These are phyloP conservation scores for Leccinellum luteum DNA, from an alignment of 768 basidiomycete species.

Conservation along the genomic window DNA sequence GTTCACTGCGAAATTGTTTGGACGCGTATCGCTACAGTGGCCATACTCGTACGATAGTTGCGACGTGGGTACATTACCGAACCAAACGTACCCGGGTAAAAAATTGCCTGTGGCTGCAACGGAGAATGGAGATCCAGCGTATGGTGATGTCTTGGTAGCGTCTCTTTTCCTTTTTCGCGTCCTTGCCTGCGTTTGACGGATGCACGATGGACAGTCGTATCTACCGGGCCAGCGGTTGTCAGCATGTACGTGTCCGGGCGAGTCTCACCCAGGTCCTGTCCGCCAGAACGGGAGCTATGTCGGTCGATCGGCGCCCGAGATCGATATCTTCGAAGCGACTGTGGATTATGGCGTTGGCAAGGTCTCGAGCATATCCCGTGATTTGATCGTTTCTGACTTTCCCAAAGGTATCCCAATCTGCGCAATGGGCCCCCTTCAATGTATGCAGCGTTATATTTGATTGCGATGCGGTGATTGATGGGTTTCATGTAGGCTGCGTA, in stretches of 20 bases:
- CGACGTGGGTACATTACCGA: constrained; percentile 75
- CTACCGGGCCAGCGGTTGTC: constrained; percentile 57
- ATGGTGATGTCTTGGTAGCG: constrained; percentile 26
- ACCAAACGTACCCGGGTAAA: constrained; percentile 57
- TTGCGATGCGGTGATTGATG: neutral
- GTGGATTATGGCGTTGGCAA: constrained; percentile 32
- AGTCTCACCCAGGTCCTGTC: constrained; percentile 57
- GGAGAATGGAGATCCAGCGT: constrained; percentile 36
- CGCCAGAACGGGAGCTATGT: constrained; percentile 46
- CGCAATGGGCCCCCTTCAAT: constrained; percentile 42
- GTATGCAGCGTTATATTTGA: constrained; percentile 18
- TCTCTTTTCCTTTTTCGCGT: neutral
- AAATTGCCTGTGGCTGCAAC: constrained; percentile 44
- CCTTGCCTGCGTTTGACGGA: constrained; percentile 2
- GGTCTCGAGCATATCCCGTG: neutral
- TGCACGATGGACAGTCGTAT: constrained; percentile 33
- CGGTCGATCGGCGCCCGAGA: constrained; percentile 57
- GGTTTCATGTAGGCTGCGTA: constrained; percentile 41
- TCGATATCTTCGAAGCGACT: constrained; percentile 57
- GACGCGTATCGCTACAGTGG: constrained; percentile 38
- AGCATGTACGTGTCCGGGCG: constrained; percentile 56
- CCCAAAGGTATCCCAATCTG: constrained; percentile 47
- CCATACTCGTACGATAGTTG: constrained; percentile 57
- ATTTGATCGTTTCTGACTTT: too few species aligned
- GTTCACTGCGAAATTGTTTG: constrained; percentile 1